Base-by-base conservation (phyloP, 164 flowering plant genomes). In the Taxillus chinensis region DNA sequence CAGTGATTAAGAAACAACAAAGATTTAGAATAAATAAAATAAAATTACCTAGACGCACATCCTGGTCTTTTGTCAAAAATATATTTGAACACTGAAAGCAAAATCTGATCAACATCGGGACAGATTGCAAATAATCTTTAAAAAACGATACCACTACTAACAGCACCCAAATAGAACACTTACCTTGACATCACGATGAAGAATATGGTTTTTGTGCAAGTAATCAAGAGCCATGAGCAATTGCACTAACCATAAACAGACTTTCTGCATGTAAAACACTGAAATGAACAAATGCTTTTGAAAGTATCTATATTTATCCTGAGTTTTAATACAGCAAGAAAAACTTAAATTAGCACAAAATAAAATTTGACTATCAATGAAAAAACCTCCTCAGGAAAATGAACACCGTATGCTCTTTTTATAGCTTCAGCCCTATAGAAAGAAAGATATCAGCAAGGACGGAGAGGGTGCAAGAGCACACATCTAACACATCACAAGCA, bases 171-270 rank as follows among this genome's bases (percentile, higher is more conserved):
- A 57, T 15, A 51, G 67, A 60, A 55, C 60, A 76, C 85, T 68
- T 57, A 93, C 99, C 96, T 93, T 93, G 65, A 93, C 99, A 84
- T 93, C 99, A 61, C 99, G 96, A 75, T 93, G 99, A 72, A 93
- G 91, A 74, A 93, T 78, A 73, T 93, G 92, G 72, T 87, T 93
- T 50, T 62, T 62, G 62, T 93, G 97, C 81, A 93, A 79, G 78
- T 93, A 90, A 61, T 93, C 96, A 38, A 93, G 90, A 4, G 99
- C 99, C 90, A 90, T 81, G 43, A 93, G 81, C 59, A 93, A 88
- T 70, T 93, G 99, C 65, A 84, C 96, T 50, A 93, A 82, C 99
- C 99, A 93, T 73, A 86, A 87, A 57, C 97, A 93, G 12, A 93
- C 89, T 66, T 87, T 89, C 99, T 93, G 91, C 62, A 64, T 43